Evolutionary conservation across 2,329 filamentous ascomycete species (phyloP), one percentile per base, ranked within the genome.

Genomic region (Pyrenophora graminea): DNA sequence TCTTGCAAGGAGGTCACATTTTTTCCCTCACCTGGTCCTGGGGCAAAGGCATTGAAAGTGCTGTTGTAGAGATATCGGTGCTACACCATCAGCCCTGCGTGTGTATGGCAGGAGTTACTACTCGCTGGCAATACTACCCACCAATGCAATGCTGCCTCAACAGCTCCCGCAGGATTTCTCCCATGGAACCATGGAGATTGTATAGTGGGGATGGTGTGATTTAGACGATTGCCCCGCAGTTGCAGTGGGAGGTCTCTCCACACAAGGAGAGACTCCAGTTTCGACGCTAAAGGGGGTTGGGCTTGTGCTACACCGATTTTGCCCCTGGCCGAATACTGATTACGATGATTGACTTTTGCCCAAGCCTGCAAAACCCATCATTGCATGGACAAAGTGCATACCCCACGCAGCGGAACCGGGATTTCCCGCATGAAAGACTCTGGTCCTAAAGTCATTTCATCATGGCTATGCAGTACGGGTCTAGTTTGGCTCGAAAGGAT

Each of bases 391-490:
- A 48, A 45, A 55, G 53, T 46, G 42, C 44, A 49, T 56, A 41
- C 60, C 18, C 51, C 57, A 59, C 62, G 49, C 61, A 53, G 51
- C 49, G 53, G 55, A 55, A 54, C 62, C 60, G 60, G 58, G 23
- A 55, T 58, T 19, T 57, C 46, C 57, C 54, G 57, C 48, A 53
- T 40, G 27, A 23, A 39, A 31, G 39, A 36, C 48, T 47, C 39
- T 55, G 44, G 19, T 45, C 39, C 49, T 39, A n/a, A 56, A 65
- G 66, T 69, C 66, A 62, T 69, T 62, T 62, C 68, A 69, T 70
- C 68, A 70, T 70, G 53, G 54, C 38, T 51, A 53, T 44, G 61
- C 61, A 58, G 56, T 67, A 63, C 51, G 36, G 67, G 66, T 52
- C 46, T 63, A 63, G 66, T 59, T 43, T 48, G 40, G 42, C 44